Evolutionary conservation across 2,329 filamentous ascomycete species (phyloP), one percentile per base, ranked within the genome.

Genomic region (Myotisia sp.): DNA sequence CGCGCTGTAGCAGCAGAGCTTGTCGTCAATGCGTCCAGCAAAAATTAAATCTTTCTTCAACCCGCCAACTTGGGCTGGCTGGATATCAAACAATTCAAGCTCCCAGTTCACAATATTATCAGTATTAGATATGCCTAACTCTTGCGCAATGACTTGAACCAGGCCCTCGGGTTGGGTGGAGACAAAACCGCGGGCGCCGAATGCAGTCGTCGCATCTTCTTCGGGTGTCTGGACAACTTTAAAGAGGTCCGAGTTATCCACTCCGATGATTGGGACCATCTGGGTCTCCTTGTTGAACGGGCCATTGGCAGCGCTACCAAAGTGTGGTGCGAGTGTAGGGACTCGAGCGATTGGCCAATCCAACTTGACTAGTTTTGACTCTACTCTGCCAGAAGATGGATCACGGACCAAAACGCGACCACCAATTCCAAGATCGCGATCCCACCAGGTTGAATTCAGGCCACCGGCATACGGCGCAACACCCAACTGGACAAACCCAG

Each of bases 1-100:
- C 5, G 90, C 87, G 5, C 85, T 75, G 76, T 84, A 95, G 20
- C 82, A 92, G 67, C 90, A 95, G 29, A 98, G 76, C 65, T 94
- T 95, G 63, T 98, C 90, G 54, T 98, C 90, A 45, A 95, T 90
- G 35, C 90, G 79, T 38, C 87, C 86, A 6, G 83, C 87, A 44
- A 87, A 93, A 59, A 98, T 92, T 55, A 98, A 79, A 48, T 95
- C 87, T 54, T 79, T 83, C 48, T 92, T 82, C 37, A 98, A 58
- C 8, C 90, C 90, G 44, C 82, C 78, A 12, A 84, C 70, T 26
- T 78, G 75, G 1, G 86, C 86, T 6, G 86, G 82, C 54, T 94
- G 85, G 3, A 74, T 72, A 58, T 95, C 90, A 53, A 79, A 98
- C 20, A 98, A 76, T 61, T 98, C 90, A 23, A 95, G 73, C 53